Evolutionary conservation across 441 rosid species (phyloP), one percentile per base, ranked within the genome.

Genomic region (Aleurites moluccanus): DNA sequence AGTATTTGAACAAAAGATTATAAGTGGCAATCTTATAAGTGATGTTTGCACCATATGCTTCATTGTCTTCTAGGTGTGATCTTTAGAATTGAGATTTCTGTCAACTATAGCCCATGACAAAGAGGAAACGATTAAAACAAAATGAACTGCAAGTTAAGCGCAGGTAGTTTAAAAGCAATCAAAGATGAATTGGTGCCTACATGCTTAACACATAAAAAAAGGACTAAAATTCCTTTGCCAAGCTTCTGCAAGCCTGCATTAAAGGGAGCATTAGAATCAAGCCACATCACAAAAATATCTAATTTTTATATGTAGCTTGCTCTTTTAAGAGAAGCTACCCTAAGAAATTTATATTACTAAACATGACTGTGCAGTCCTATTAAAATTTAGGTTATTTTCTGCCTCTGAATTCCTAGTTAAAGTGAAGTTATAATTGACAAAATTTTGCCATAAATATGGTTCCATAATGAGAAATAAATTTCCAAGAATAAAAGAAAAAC

Each of bases 171-270:
- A 65, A 45, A 9, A 57, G 53, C 23, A 23, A 68, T 56, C 61
- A 47, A 73, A 57, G 69, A 40, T 18, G 13, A 28, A 53, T 38
- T 14, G n/a, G 33, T 38, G 61, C 67, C 68, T 56, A 50, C 42
- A 33, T 1, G 10, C 56, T 35, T 5, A 44, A 38, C 23, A 25
- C 28, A 56, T 59, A 44, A 11, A 59, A 57, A 28, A 72, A 60
- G 20, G 25, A 35, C 25, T 5, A 62, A 55, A 18, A 42, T 52
- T 44, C n/a, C 38, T 27, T 45, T 42, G 28, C 47, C 21, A 61
- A 60, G 42, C 55, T 56, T 60, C 56, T 45, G 13, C 10, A 73
- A 38, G 23, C 20, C 1, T 49, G 28, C 45, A 52, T 21, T 40
- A 23, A 38, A 27, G 11, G 40, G 21, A 52, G 42, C 38, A 57